Evolutionary conservation across 441 rosid genomes (phyloP).

Genomic region (Corymbia calophylla): DNA sequence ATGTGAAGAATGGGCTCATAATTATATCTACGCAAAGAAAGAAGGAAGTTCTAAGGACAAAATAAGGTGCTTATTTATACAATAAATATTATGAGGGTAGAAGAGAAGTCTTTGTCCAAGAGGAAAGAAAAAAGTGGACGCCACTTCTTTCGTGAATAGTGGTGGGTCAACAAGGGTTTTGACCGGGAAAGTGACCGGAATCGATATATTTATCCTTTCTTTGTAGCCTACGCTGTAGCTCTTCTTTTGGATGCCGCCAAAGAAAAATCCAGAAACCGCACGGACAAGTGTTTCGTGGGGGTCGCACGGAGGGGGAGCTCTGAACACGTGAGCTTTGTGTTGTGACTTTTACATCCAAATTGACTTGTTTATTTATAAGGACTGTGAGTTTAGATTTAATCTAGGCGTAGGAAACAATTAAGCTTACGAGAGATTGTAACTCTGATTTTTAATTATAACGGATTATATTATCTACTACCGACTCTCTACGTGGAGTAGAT

Average conservation of each 20-base stretch:
- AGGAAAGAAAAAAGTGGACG: neutral
- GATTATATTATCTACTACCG: neutral
- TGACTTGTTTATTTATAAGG: neutral
- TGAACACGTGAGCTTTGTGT: neutral
- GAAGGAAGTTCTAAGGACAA: neutral
- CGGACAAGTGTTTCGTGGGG: neutral
- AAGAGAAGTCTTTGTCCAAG: neutral
- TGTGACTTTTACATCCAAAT: neutral
- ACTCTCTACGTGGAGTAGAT: no score
- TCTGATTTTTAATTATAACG: neutral
- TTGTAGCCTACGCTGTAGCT: neutral
- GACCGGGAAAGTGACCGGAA: neutral
- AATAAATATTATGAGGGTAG: neutral
- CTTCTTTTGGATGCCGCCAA: neutral
- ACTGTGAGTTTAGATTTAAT: neutral
- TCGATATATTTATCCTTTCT: no score
- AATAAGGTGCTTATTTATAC: neutral
- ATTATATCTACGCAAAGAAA: neutral
- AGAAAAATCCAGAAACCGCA: neutral
- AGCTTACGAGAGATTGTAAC: neutral
- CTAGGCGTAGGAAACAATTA: no score
- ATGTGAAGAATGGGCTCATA: neutral
- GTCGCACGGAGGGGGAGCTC: neutral
- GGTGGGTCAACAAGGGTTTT: neutral
- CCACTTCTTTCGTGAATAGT: neutral